These are phyloP conservation scores for Xylaria sp. DNA, from an alignment of 495 filamentous ascomycete species.

Conservation along the genomic window DNA sequence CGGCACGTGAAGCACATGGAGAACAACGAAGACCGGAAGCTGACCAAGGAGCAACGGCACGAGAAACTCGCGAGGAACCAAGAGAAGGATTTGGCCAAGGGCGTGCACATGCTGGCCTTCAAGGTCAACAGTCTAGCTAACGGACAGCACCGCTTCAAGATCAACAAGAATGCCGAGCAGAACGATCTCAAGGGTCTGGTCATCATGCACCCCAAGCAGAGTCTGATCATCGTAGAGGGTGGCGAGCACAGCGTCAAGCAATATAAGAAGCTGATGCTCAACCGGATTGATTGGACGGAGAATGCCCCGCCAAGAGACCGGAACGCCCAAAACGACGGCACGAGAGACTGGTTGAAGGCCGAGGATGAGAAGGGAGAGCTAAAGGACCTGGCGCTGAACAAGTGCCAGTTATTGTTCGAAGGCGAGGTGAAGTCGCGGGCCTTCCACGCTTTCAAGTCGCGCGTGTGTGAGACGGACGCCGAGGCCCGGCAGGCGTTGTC, in stretches of 20 bases:
- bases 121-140: constrained; percentile 87
- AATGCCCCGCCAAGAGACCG: constrained; percentile 72
- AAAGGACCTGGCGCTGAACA: constrained; percentile 81
- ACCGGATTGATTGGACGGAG: constrained; percentile 94
- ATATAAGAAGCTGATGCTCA: constrained; percentile 86
- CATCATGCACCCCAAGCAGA: constrained; percentile 86
- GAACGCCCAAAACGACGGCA: constrained; percentile 64
- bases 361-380: constrained; percentile 80
- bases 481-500: constrained; percentile 82
- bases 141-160: constrained; percentile 90
- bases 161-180: constrained; percentile 90
- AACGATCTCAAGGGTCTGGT: constrained; percentile 84
- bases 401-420: constrained; percentile 84
- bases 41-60: constrained; percentile 87
- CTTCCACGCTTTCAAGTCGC: constrained; percentile 86
- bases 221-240: constrained; percentile 89
- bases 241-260: constrained; percentile 78
- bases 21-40: constrained; percentile 84
- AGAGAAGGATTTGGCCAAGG: constrained; percentile 85
- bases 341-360: constrained; percentile 75
- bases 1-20: constrained; percentile 77
- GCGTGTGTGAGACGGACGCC: constrained; percentile 86
- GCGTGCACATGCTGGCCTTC: constrained; percentile 84
- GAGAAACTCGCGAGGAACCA: constrained; percentile 87
- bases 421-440: constrained; percentile 77